Conservation (phyloP, 495 filamentous ascomycete species). For the Talaromyces stipitatus region DNA sequence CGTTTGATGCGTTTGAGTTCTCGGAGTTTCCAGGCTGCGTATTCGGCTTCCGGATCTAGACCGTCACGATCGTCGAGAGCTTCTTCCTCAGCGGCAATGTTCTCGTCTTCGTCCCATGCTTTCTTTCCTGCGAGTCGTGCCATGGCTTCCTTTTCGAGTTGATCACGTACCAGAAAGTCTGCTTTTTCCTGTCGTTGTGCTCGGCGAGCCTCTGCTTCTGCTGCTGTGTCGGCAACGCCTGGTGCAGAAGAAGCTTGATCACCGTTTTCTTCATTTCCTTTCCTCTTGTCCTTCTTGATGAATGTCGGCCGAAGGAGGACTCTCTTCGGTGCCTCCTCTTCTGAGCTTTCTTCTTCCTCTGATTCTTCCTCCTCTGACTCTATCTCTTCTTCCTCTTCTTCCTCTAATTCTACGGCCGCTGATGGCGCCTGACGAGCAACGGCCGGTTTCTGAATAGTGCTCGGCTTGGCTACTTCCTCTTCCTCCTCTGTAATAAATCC, state of each 20-base stretch:
- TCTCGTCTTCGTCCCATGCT: slow-evolving; percentile 80
- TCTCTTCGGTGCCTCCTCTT: slow-evolving; percentile 68
- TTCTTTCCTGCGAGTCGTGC: slow-evolving; percentile 68
- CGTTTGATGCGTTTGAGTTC: slow-evolving; percentile 84
- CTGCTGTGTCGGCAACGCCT: slow-evolving; percentile 29
- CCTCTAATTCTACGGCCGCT: slow-evolving; percentile 56
- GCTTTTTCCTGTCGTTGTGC: slow-evolving; percentile 55
- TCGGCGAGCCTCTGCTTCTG: slow-evolving; percentile 49
- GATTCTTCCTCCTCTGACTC: slow-evolving; percentile 44
- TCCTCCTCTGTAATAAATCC: slow-evolving; percentile 64
- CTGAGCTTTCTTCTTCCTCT: slow-evolving; percentile 53
- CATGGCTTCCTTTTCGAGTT: slow-evolving; percentile 71
- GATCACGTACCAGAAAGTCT: slow-evolving; percentile 77
- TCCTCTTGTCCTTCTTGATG: slow-evolving; percentile 74
- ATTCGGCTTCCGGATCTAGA: slow-evolving; percentile 80
- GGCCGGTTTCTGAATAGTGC: background rate
- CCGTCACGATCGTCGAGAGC: slow-evolving; percentile 79
- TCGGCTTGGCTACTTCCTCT: slow-evolving; percentile 22
- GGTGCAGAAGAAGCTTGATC: slow-evolving; percentile 13
- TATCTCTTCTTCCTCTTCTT: slow-evolving; percentile 41
- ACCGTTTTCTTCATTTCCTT: slow-evolving; percentile 15
- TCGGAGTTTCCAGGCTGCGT: slow-evolving; percentile 87
- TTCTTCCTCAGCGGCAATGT: slow-evolving; percentile 51
- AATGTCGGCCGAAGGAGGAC: slow-evolving; percentile 85
- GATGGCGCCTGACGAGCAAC: slow-evolving; percentile 17